Conservation (phyloP, 2,329 filamentous ascomycete genomes). For the Stromatinia cepivora region DNA sequence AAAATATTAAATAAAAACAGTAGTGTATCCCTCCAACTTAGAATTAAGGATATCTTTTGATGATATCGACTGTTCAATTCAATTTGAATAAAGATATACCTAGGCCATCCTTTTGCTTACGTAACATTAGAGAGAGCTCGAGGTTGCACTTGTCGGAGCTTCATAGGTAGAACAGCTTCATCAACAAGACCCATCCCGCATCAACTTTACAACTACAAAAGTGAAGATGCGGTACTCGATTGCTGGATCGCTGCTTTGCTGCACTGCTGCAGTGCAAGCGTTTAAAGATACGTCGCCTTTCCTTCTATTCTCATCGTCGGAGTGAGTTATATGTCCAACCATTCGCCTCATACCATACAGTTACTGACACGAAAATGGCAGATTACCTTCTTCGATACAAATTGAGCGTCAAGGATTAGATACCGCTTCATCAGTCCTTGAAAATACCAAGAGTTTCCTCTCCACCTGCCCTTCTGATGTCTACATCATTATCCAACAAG, state of each 20-base stretch:
- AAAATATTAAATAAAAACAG: background rate
- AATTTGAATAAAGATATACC: background rate
- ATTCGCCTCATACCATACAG: background rate
- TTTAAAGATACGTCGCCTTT: slow-evolving; percentile 89
- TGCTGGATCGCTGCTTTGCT: slow-evolving; percentile 51
- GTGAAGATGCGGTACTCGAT: slow-evolving; percentile 56
- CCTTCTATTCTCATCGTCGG: slow-evolving; percentile 73
- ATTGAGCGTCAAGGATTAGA: slow-evolving; percentile 30
- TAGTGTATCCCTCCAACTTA: too few species aligned
- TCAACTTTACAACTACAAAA: slow-evolving; percentile 26
- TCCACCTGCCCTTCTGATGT: slow-evolving; percentile 68
- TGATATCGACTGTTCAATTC: too few species aligned
- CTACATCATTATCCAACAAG: slow-evolving; percentile 78
- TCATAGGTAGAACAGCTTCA: slow-evolving; percentile 26
- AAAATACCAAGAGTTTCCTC: slow-evolving; percentile 49
- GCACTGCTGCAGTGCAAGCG: slow-evolving; percentile 62
- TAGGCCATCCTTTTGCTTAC: background rate
- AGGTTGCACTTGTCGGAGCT: slow-evolving; percentile 14
- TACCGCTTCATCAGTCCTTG: slow-evolving; percentile 30
- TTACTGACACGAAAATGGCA: slow-evolving; percentile 23
- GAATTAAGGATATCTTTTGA: too few species aligned
- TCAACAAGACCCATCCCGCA: slow-evolving; percentile 7
- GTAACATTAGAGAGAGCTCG: background rate
- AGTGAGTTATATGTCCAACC: slow-evolving; percentile 31
- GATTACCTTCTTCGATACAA: slow-evolving; percentile 29